A percentile compares a stretch with the other conserved stretches of the same genome.
phyloP scores from a whole-genome alignment of 345 rosid genomes.

The Salix arbutifolia region DNA sequence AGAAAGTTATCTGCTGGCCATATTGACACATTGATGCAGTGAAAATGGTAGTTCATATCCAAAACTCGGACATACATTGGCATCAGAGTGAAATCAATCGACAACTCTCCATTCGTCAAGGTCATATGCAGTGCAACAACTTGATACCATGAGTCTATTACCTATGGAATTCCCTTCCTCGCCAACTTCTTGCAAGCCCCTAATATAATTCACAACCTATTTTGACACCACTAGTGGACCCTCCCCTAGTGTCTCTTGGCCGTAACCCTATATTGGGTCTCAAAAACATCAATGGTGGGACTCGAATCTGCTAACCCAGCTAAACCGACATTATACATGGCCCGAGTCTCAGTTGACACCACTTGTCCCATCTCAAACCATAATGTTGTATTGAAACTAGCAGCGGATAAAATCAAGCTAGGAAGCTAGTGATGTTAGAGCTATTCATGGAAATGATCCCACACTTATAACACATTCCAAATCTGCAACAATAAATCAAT shows the following conservation, averaged over 20 bases:
- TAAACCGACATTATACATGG: conserved; percentile 70
- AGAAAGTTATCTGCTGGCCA: not conserved
- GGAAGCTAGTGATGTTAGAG: conserved; percentile 11
- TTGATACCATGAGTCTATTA: conserved; percentile 61
- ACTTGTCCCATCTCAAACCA: conserved; percentile 30
- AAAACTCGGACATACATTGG: conserved; percentile 36
- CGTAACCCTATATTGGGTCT: conserved; percentile 90
- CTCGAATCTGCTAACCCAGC: conserved; percentile 72
- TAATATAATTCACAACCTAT: conserved; percentile 71
- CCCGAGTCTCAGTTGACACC: conserved; percentile 75
- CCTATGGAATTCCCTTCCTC: conserved; percentile 26
- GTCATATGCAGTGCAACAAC: conserved; percentile 85
- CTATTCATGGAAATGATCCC: too few species aligned
- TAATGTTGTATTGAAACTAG: conserved; percentile 14
- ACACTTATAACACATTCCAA: too few species aligned
- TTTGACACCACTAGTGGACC: conserved; percentile 71
- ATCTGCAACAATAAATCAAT: too few species aligned
- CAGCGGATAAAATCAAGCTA: conserved; percentile 20
- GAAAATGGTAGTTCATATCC: not conserved
- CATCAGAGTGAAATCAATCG: conserved; percentile 75
- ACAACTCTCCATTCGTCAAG: conserved; percentile 82
- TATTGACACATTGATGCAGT: not conserved
- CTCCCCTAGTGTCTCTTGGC: conserved; percentile 94
- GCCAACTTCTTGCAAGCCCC: conserved; percentile 65
- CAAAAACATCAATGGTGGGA: conserved; percentile 65